phyloP scores from a whole-genome alignment of 2,329 filamentous ascomycete species.

The Sporothrix globosa region DNA sequence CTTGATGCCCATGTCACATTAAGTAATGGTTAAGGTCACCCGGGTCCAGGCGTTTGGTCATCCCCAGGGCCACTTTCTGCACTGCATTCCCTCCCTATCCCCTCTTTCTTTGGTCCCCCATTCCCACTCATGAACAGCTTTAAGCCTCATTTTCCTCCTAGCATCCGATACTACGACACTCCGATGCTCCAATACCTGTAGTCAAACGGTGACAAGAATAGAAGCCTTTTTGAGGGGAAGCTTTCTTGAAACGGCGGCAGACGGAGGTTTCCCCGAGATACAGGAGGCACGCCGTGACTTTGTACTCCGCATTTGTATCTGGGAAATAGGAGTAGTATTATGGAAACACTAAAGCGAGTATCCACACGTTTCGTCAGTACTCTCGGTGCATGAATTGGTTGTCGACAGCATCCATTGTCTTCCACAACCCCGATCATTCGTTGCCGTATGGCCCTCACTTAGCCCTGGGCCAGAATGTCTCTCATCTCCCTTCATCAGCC shows the following conservation, averaged over 20 bases:
- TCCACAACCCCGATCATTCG: neutral
- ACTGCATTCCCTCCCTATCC: neutral
- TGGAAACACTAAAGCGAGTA: conserved; percentile 5
- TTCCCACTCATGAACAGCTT: neutral
- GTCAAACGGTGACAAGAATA: neutral
- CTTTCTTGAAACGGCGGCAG: neutral
- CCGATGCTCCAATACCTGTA: conserved; percentile 6
- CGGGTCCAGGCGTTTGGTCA: neutral
- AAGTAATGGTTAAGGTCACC: conserved; percentile 21
- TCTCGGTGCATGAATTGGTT: neutral
- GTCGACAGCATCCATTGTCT: neutral
- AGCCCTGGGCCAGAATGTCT: neutral
- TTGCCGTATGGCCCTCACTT: conserved; percentile 8
- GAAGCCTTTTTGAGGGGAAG: neutral
- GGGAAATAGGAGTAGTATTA: neutral
- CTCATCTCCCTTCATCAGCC: neutral
- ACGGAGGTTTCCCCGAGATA: conserved; percentile 6
- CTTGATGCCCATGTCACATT: neutral
- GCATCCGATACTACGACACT: conserved; percentile 16
- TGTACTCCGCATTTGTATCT: neutral
- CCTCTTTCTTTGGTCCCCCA: neutral
- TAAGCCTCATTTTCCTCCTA: neutral
- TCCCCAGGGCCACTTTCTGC: neutral
- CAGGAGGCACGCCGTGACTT: neutral
- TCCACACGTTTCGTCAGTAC: neutral